Base-by-base conservation (phyloP, 2,329 filamentous ascomycete species). In the Amphichorda felina region DNA sequence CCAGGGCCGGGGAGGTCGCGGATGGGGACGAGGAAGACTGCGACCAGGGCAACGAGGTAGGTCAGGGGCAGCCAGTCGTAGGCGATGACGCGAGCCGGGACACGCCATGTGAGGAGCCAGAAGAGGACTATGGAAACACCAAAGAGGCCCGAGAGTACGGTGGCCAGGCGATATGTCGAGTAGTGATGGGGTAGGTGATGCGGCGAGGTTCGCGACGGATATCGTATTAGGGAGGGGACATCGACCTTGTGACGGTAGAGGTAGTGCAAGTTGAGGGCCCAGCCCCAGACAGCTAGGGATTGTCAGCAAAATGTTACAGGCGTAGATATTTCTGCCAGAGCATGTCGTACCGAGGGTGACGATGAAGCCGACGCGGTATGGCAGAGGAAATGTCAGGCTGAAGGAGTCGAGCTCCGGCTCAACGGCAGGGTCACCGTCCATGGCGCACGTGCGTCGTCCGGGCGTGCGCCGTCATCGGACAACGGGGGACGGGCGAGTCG, bases 271-370 rank as follows among this genome's bases (percentile, higher is more conserved):
- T 95, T 96, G 47, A 82, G 60, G 45, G 81, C 87, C 87, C 89
- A 98, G 55, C 85, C 87, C 89, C 89, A 96, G 50, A 94, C 79
- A 47, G 85, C 87, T 93, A 45, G 41, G 15, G n/a, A n/a, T n/a
- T n/a, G 27, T 36, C 19, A 33, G 35, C 24, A 34, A 16, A 9
- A 35, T 3, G 22, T 35, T 14, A 35, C n/a, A n/a, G n/a, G 21
- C 22, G 4, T 15, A 27, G 9, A 14, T 16, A 27, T 29, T 11
- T n/a, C n/a, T n/a, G n/a, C n/a, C n/a, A n/a, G n/a, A n/a, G n/a
- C n/a, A n/a, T n/a, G n/a, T n/a, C 70, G 43, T 67, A 93, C 87
- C 89, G 43, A 93, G 64, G 36, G 94, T 81, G 43, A 91, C 64
- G 48, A 95, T 81, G 46, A 93, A 73, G 41, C 86, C 85, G 40